Conservation (phyloP, 108 stramenopile genomes). For the Tribonema minus region DNA sequence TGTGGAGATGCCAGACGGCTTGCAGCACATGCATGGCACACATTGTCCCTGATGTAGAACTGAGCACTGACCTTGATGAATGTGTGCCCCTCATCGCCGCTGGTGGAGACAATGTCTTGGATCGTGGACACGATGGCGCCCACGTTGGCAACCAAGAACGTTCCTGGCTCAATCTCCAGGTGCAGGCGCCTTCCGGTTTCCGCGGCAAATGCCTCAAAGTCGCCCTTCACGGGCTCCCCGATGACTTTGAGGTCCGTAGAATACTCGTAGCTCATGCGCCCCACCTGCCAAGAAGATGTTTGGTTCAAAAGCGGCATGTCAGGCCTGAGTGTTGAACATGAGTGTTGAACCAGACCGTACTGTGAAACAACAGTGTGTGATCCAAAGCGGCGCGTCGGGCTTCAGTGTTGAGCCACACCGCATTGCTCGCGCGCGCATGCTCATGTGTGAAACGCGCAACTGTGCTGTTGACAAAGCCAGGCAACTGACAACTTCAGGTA, state of each 20-base stretch:
- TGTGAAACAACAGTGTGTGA: no score
- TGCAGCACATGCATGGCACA: no score
- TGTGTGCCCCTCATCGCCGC: slow-evolving; percentile 37
- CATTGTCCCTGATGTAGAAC: not conserved
- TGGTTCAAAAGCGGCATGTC: no score
- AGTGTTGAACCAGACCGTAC: no score
- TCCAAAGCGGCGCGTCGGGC: no score
- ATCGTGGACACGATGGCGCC: slow-evolving; percentile 82
- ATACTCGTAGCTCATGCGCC: slow-evolving; percentile 73
- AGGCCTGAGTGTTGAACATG: no score
- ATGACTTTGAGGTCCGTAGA: slow-evolving; percentile 87
- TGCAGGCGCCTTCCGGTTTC: slow-evolving; percentile 75
- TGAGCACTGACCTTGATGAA: slow-evolving; percentile 60
- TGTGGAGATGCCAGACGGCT: no score
- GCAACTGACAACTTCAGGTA: no score
- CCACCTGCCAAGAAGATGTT: slow-evolving; percentile 33
- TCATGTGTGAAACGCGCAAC: no score
- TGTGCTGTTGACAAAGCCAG: no score
- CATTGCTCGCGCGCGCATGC: no score
- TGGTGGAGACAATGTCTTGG: slow-evolving; percentile 62
- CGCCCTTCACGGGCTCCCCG: slow-evolving; percentile 79
- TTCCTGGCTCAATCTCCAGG: slow-evolving; percentile 97
- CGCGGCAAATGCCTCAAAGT: slow-evolving; percentile 75
- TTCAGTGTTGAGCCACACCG: no score
- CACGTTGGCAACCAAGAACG: slow-evolving; percentile 92